Evolutionary conservation across 805 yeast species (phyloP).

Genomic region (Candida boleticola): DNA sequence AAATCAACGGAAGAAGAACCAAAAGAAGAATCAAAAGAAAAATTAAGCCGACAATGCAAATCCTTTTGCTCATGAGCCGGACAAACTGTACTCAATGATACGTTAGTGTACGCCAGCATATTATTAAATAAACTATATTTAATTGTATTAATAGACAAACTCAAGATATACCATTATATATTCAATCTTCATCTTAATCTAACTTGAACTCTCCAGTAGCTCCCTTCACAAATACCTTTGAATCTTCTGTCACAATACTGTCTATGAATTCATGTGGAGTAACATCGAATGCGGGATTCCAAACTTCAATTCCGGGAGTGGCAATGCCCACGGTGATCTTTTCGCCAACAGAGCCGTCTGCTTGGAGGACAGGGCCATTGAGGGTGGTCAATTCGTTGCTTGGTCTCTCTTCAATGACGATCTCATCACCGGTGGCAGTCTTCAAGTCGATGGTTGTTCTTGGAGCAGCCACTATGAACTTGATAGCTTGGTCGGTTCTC

Average conservation of each 20-base stretch:
- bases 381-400: conserved; percentile 73
- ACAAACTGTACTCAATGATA: too few species aligned
- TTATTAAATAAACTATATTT: too few species aligned
- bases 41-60: too few species aligned
- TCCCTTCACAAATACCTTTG: conserved; percentile 49
- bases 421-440: conserved; percentile 67
- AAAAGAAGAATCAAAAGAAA: background rate
- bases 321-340: conserved; percentile 69
- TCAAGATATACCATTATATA: too few species aligned
- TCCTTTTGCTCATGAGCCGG: too few species aligned
- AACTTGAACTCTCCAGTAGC: conserved; percentile 51
- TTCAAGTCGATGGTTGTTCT: conserved; percentile 80
- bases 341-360: conserved; percentile 27
- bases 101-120: too few species aligned
- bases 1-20: conserved; percentile 1
- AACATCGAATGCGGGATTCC: conserved; percentile 97
- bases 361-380: conserved; percentile 50
- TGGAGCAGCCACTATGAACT: conserved; percentile 94
- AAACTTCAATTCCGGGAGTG: conserved; percentile 78
- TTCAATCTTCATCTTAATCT: conserved; percentile 6
- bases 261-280: conserved; percentile 83
- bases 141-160: too few species aligned
- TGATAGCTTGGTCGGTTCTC: conserved; percentile 46
- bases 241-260: conserved; percentile 84
- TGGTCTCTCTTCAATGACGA: conserved; percentile 87